Evolutionary conservation across 352 stramenopile genomes (phyloP), one percentile per base, ranked within the genome.

Genomic region (Pythium folliculosum): DNA sequence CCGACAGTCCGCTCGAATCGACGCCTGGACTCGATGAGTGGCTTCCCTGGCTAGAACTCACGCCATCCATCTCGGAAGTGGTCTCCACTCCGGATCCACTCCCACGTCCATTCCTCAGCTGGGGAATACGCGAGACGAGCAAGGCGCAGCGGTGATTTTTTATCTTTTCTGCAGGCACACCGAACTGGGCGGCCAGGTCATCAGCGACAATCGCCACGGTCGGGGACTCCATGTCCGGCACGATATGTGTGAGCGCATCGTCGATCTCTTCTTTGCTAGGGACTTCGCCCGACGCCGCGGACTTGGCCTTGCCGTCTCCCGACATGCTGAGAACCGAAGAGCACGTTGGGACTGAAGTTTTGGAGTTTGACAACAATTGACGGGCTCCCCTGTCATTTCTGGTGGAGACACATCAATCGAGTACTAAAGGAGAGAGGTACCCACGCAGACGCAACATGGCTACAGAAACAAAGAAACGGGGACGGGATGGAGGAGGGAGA

Each of bases 371-470:
- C n/a, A n/a, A n/a, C n/a, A n/a, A n/a, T n/a, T 45, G 21, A 30
- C 19, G 21, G 3, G 0, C 30, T 27, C 9, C 35, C 59, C 59
- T 59, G 21, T 59, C 16, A 59, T 53, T 45, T 59, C 37, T 27
- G 59, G 12, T 65, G 32, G 19, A 25, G 14, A 19, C 14, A 2
- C 22, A 17, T 59, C 35, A 44, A 65, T 65, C 35, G 30, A 59
- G 12, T 65, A n/a, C 37, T 8, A 49, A n/a, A 57, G 58, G 58
- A 37, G 4, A 21, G 30, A 27, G 10, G 17, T 22, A 43, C 27
- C 44, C 44, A 19, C 21, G 14, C 25, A 12, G 8, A 30, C 51
- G 3, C 14, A 38, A 50, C 1, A 60, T 60, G 53, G 53, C 38
- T 51, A 62, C 55, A 61, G 21, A 27, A 52, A 43, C 22, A 40